Base-by-base conservation (phyloP, 179 eudicot genomes). In the Beta lomatogona region DNA sequence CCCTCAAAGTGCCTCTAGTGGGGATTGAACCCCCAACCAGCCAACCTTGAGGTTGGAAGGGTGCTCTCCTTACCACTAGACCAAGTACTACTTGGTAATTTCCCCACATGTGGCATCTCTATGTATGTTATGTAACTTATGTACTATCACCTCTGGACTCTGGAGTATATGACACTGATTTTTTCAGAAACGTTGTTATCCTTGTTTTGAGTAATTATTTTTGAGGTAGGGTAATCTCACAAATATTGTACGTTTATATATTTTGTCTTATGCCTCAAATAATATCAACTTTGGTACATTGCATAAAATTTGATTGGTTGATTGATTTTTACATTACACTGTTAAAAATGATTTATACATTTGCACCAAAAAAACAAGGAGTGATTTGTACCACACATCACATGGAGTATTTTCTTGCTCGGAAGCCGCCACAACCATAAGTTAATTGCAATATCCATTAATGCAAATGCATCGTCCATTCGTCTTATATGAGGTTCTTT, bases 181-280 rank as follows among this genome's bases (percentile, higher is more conserved):
- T 25, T 25, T 25, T 25, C 1, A 25, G 28, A 25, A 25, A 25
- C 28, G 28, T 25, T 25, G 28, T 25, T 25, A 25, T 25, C 15
- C 11, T 65, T 48, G 21, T 66, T 65, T 66, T 73, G 9, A 54
- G 76, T 69, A 58, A 13, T 28, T 59, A 4, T 41, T 59, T 70
- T 48, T 59, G 58, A 58, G 71, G 44, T 22, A 36, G 13, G 75
- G 67, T 59, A 60, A 53, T 16, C 16, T 28, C 36, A 78, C 19
- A 60, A 19, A 21, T 31, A 7, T 54, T 22, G 31, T 71, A 58
- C 22, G 75, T 65, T 77, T 74, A 52, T 65, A 28, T 22, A 4
- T 54, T 68, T 78, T 67, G 81, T 78, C 81, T 55, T 79, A 55
- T 74, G 77, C 28, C 31, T 58, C 21, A 11, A 19, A 74, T 18